Conservation (phyloP, 148 eudicot genomes). For the Fagopyrum homotropicum region DNA sequence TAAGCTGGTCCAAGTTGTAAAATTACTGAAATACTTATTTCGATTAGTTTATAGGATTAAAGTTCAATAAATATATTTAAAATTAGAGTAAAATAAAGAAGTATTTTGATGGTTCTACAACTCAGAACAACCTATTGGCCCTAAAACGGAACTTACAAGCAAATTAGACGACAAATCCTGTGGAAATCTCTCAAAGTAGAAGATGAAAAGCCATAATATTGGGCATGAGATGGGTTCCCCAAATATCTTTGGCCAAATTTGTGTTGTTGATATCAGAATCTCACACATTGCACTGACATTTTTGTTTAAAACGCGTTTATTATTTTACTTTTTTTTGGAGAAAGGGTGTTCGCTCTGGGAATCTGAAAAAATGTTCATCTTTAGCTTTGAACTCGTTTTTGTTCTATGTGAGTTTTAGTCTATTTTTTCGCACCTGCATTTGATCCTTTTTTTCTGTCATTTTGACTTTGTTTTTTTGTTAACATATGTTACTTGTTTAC, state of each 20-base stretch:
- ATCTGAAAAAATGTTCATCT: not conserved
- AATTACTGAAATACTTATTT: not conserved
- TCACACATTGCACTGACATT: not conserved
- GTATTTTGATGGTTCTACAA: not conserved
- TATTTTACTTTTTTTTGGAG: not conserved
- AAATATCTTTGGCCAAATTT: not conserved
- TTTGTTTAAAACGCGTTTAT: not conserved
- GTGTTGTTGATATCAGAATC: not conserved
- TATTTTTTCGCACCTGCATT: not conserved
- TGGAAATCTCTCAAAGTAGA: not conserved
- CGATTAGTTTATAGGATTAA: not conserved
- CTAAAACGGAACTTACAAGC: not conserved
- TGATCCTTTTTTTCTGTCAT: not conserved
- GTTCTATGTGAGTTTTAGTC: not conserved
- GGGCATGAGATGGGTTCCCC: not conserved
- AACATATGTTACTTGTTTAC: constrained; percentile 8
- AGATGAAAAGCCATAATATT: not conserved
- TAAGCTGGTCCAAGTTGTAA: not conserved
- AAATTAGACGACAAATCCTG: not conserved
- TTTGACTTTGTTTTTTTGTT: constrained; percentile 1
- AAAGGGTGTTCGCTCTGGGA: not conserved
- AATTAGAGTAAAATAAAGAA: not conserved
- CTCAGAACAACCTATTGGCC: not conserved
- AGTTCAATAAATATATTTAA: not conserved
- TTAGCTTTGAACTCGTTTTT: not conserved